Evolutionary conservation across 306 rosid species (phyloP), one percentile per base, ranked within the genome.

Genomic region (Fragaria iinumae): DNA sequence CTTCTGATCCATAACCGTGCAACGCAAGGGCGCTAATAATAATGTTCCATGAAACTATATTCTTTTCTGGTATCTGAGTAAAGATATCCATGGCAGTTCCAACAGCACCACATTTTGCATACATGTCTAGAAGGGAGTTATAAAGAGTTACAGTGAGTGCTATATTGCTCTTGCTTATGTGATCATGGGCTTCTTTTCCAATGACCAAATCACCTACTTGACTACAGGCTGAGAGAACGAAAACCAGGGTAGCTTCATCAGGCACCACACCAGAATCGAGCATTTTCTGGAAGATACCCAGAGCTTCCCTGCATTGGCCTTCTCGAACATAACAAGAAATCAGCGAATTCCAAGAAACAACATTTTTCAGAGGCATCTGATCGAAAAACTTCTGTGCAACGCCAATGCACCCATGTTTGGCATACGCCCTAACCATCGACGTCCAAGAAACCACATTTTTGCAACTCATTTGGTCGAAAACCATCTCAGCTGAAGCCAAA

Each of bases 261-360:
- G 97, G 93, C 76, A 79, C 70, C 71, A 64, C 86, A 18, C 72
- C 75, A 3, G 93, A 87, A 75, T 32, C 75, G 50, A 87, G 82
- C 96, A 90, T 89, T 77, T 72, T 86, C 55, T 29, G 44, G 81
- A 89, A 90, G 29, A 90, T 88, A 68, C 83, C 86, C 77, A 90
- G 36, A 18, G 93, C 93, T 72, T 87, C 91, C 17, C 65, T 62
- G 79, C 79, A 78, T 14, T 17, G 84, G 38, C 96, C 93, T 73
- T 85, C 88, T 77, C 72, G 86, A 48, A 89, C 89, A 86, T 82
- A 85, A 63, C 87, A 86, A 1, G 87, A 83, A 45, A 92, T 92
- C 72, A 92, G 83, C 23, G 96, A 85, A 78, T 90, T 90, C 97
- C 97, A 92, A 21, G 96, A 87, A 77, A 92, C 86, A 74, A 81